Evolutionary conservation across 768 basidiomycete species (phyloP), one percentile per base, ranked within the genome.

Genomic region (Mycena metata): DNA sequence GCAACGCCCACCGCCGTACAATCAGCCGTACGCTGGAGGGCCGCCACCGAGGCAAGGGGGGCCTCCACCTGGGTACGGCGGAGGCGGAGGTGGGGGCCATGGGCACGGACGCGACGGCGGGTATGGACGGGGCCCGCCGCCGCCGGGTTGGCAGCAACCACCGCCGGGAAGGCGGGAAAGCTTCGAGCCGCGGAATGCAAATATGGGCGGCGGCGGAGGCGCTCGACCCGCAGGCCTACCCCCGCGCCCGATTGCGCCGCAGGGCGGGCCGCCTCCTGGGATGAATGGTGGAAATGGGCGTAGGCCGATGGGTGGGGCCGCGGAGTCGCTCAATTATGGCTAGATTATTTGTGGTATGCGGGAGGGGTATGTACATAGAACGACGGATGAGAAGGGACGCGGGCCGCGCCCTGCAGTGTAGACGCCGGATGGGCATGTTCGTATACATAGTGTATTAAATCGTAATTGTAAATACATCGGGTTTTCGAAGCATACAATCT

Each of bases 261-360:
- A 63, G 26, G 67, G 67, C 17, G 51, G 23, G 24, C 52, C 35
- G 12, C n/a, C 35, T n/a, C 39, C 64, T 39, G 39, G 39, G 10
- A 39, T 39, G 39, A 39, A 39, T 39, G 39, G 39, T 15, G 15
- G 15, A 4, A 39, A 26, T 41, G 54, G 16, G 43, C n/a, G 39
- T 10, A 39, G 39, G 39, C 39, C 39, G 39, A 2, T 52, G 17
- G 33, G 42, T 4, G 23, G 36, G 16, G 23, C 26, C 16, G 30
- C 35, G 13, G 63, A 69, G 41, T 26, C 68, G 46, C 55, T 69
- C 1, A 58, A 58, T 50, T 69, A 69, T n/a, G 68, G 68, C 5
- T 69, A 64, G 45, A 46, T 30, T 3, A 43, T 36, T 23, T 30
- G 30, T 30, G 30, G 30, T 30, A 30, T 30, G 30, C 6, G 30